These are phyloP conservation scores for Pyrenochaeta sp. DNA, from an alignment of 2,329 filamentous ascomycete genomes.

Conservation along the genomic window DNA sequence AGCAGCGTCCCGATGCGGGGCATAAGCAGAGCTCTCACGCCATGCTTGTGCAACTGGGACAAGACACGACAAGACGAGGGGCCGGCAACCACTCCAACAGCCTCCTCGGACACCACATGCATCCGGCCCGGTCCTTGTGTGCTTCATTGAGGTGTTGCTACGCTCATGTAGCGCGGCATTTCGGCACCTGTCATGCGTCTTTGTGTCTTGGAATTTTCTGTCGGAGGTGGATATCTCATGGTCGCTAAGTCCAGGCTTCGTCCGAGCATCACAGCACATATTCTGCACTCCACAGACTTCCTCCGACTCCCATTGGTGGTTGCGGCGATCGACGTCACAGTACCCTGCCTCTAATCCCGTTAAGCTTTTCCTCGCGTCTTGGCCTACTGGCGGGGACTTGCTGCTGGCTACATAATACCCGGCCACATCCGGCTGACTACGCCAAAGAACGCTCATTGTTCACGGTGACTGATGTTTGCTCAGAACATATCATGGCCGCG, in stretches of 20 bases:
- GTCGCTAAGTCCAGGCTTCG: slow-evolving; percentile 18
- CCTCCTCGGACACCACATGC: slow-evolving; percentile 15
- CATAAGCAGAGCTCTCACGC: slow-evolving; percentile 10
- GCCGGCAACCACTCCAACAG: slow-evolving; percentile 12
- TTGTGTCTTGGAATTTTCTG: no score
- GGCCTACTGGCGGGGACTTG: no score
- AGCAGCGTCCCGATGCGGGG: slow-evolving; percentile 4
- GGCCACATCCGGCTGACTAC: slow-evolving; percentile 28
- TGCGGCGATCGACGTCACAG: slow-evolving; percentile 23
- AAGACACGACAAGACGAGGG: slow-evolving; percentile 4
- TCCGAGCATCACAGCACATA: slow-evolving; percentile 14
- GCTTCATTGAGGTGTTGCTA: slow-evolving; percentile 1
- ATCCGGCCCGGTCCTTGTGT: slow-evolving; percentile 20
- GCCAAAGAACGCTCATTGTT: slow-evolving; percentile 1
- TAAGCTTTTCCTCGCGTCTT: slow-evolving; percentile 27
- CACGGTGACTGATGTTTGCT: slow-evolving; percentile 6
- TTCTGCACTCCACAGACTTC: slow-evolving; percentile 13
- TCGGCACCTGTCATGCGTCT: slow-evolving; percentile 4
- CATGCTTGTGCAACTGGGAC: slow-evolving; percentile 10
- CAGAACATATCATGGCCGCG: slow-evolving; percentile 2
- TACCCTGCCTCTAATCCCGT: slow-evolving; percentile 20
- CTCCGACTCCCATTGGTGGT: slow-evolving; percentile 15
- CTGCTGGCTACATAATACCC: slow-evolving; percentile 21
- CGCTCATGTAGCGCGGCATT: slow-evolving; percentile 4
- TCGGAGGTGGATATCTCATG: slow-evolving; percentile 5